Conservation (phyloP, 139 green algal genomes). For the Chlorella sp. region DNA sequence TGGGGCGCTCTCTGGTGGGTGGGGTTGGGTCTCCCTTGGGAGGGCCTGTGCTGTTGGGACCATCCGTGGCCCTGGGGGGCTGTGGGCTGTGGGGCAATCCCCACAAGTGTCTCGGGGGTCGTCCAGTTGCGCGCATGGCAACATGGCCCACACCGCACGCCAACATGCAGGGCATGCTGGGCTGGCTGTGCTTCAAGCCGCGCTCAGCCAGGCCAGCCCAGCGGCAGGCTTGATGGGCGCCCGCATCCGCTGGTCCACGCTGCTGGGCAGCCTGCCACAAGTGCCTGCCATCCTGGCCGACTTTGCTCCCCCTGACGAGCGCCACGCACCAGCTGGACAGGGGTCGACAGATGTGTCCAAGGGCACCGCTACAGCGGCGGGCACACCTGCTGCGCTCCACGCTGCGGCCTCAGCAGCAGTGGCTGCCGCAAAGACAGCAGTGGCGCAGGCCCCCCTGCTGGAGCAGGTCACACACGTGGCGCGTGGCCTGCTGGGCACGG, state of each 20-base stretch:
- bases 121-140: no score
- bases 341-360: no score
- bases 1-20: background rate
- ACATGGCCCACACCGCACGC: no score
- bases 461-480: slow-evolving; percentile 7
- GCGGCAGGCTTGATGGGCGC: background rate
- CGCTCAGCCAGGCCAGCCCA: background rate
- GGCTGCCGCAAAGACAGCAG: background rate
- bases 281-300: slow-evolving; percentile 67
- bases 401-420: no score
- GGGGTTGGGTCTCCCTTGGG: no score
- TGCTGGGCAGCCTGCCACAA: background rate
- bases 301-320: slow-evolving; percentile 61
- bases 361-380: no score
- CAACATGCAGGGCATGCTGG: background rate
- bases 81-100: no score
- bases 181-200: background rate
- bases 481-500: slow-evolving; percentile 7
- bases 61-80: no score
- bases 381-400: no score
- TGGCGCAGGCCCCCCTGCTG: background rate
- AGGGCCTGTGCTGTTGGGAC: no score
- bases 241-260: background rate
- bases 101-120: no score
- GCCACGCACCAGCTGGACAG: background rate